These are phyloP conservation scores for Pichia sp. DNA, from an alignment of 1,139 yeast genomes.

Conservation along the genomic window DNA sequence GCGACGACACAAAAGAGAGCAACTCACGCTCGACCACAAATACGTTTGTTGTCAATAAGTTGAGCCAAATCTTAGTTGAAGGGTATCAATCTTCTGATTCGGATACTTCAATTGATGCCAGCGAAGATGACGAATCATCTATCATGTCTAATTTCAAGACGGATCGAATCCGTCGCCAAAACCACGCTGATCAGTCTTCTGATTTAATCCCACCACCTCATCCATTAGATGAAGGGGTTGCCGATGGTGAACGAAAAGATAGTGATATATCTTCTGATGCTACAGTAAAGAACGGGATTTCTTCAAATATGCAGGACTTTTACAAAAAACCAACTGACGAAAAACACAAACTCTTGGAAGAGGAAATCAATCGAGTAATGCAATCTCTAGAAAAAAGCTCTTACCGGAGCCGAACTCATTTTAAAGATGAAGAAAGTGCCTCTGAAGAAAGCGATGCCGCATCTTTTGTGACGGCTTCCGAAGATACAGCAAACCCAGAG, in stretches of 20 bases:
- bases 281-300: not conserved
- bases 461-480: slow-evolving; percentile 5
- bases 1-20: no score
- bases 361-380: slow-evolving; percentile 8
- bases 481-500: not conserved
- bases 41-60: no score
- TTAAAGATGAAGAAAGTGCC: not conserved
- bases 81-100: not conserved
- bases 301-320: not conserved
- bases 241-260: no score
- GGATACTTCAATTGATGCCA: not conserved
- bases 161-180: no score
- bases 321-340: not conserved
- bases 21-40: no score
- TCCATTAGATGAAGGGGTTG: no score
- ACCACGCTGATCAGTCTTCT: no score
- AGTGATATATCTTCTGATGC: no score
- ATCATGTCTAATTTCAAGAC: no score
- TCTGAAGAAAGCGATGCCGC: slow-evolving; percentile 1
- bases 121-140: not conserved
- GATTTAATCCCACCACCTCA: no score
- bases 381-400: not conserved
- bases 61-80: no score
- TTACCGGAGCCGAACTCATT: not conserved
- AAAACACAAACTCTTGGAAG: slow-evolving; percentile 4